These are phyloP conservation scores for Lolium multiflorum DNA, from an alignment of 176 grass and related monocot species.

Conservation along the genomic window DNA sequence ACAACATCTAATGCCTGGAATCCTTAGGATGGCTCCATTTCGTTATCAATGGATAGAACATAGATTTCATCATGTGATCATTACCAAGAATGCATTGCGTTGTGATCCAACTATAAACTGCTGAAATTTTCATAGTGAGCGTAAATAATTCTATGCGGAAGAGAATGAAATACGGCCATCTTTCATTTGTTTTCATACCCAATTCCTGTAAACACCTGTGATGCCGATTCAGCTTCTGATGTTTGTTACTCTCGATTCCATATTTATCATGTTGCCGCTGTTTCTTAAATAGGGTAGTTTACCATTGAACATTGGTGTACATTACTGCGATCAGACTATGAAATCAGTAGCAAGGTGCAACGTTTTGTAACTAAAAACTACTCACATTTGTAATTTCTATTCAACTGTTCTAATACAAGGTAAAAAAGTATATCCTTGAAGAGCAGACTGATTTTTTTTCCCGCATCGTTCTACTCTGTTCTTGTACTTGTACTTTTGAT, in stretches of 20 bases:
- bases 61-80: not conserved
- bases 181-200: not conserved
- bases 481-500: not conserved
- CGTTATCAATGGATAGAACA: not conserved
- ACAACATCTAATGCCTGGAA: not conserved
- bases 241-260: not conserved
- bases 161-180: not conserved
- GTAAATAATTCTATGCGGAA: not conserved
- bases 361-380: constrained; percentile 5
- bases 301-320: not conserved
- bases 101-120: not conserved
- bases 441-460: not conserved
- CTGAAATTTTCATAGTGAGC: not conserved
- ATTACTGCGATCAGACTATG: not conserved
- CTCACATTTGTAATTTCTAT: not conserved
- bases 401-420: not conserved
- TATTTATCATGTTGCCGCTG: not conserved
- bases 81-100: not conserved
- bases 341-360: not conserved
- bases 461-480: not conserved
- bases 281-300: constrained; percentile 12
- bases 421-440: not conserved
- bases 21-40: not conserved
- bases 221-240: constrained; percentile 6
- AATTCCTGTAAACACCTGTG: not conserved